A percentile compares a stretch with the other conserved stretches of the same genome.
Conservation (phyloP, 495 filamentous ascomycete genomes). For the Aspergillus egyptiacus region DNA sequence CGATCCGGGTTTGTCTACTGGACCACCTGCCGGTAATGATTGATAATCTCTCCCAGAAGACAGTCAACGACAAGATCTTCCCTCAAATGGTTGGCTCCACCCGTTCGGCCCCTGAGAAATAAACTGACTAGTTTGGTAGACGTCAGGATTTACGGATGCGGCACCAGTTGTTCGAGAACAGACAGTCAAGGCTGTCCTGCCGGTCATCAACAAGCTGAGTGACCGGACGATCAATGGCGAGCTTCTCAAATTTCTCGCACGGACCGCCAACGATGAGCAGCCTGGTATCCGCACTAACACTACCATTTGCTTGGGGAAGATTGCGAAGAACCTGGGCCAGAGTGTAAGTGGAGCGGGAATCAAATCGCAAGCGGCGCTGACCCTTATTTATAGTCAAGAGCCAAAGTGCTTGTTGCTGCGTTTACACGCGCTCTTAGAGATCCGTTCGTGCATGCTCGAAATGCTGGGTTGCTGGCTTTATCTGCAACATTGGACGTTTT, state of each 20-base stretch:
- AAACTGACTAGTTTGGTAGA: constrained; percentile 35
- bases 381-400: constrained; percentile 50
- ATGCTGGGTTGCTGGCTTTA: constrained; percentile 80
- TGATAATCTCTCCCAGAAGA: constrained; percentile 78
- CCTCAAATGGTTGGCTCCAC: constrained; percentile 66
- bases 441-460: constrained; percentile 88
- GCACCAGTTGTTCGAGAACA: constrained; percentile 91
- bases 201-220: constrained; percentile 78
- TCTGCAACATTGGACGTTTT: constrained; percentile 81
- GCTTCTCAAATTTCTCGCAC: constrained; percentile 81
- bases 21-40: constrained; percentile 90
- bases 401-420: constrained; percentile 88
- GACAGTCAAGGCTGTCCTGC: constrained; percentile 87
- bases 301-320: constrained; percentile 93
- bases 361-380: constrained; percentile 23
- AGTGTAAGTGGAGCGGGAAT: constrained; percentile 50
- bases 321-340: constrained; percentile 78
- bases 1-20: constrained; percentile 83
- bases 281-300: constrained; percentile 97
- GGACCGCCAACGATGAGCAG: constrained; percentile 95
- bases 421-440: constrained; percentile 85
- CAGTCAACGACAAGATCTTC: constrained; percentile 94
- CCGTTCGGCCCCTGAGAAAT: constrained; percentile 6
- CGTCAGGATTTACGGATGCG: constrained; percentile 86
- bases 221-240: constrained; percentile 93